A percentile compares a stretch with the other conserved stretches of the same genome.
phyloP scores from a whole-genome alignment of 2,329 filamentous ascomycete genomes.

The Stemphylium lycopersici region DNA sequence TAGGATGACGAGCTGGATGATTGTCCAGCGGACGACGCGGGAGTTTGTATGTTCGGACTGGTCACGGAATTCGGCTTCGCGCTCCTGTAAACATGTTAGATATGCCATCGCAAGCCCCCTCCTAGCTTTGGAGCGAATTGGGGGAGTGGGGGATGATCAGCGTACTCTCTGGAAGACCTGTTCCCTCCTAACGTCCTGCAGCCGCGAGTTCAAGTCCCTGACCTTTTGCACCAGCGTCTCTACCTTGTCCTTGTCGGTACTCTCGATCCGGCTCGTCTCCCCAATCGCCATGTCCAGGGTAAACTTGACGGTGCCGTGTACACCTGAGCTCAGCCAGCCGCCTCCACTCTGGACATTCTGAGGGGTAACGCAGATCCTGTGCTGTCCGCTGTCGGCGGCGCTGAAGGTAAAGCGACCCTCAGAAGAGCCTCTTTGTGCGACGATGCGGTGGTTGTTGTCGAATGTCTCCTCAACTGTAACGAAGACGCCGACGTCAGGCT shows the following conservation, averaged over 20 bases:
- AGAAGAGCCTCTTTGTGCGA: slow-evolving; percentile 78
- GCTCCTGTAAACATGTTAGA: slow-evolving; percentile 67
- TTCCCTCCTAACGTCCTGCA: slow-evolving; percentile 89
- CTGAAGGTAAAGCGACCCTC: slow-evolving; percentile 93
- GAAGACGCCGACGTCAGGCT: slow-evolving; percentile 79
- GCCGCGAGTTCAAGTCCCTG: slow-evolving; percentile 82
- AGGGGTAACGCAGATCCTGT: slow-evolving; percentile 93
- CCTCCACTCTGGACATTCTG: slow-evolving; percentile 71
- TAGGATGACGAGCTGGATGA: slow-evolving; percentile 86
- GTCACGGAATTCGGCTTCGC: slow-evolving; percentile 96
- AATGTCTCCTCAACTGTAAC: slow-evolving; percentile 97
- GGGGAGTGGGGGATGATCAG: slow-evolving; percentile 5
- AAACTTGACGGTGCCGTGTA: slow-evolving; percentile 80
- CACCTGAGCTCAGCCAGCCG: slow-evolving; percentile 72
- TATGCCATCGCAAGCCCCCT: not conserved
- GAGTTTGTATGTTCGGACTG: slow-evolving; percentile 93
- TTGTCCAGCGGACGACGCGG: slow-evolving; percentile 90
- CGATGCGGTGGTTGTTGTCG: slow-evolving; percentile 96
- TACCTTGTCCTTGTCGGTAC: slow-evolving; percentile 90
- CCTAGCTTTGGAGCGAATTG: not conserved
- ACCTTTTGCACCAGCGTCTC: slow-evolving; percentile 87
- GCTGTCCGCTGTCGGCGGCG: slow-evolving; percentile 91
- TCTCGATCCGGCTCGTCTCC: slow-evolving; percentile 92
- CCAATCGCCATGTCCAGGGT: slow-evolving; percentile 91
- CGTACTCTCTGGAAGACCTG: slow-evolving; percentile 92